These are phyloP conservation scores for Protea cynaroides DNA, from an alignment of 164 flowering plant species.

Conservation along the genomic window DNA sequence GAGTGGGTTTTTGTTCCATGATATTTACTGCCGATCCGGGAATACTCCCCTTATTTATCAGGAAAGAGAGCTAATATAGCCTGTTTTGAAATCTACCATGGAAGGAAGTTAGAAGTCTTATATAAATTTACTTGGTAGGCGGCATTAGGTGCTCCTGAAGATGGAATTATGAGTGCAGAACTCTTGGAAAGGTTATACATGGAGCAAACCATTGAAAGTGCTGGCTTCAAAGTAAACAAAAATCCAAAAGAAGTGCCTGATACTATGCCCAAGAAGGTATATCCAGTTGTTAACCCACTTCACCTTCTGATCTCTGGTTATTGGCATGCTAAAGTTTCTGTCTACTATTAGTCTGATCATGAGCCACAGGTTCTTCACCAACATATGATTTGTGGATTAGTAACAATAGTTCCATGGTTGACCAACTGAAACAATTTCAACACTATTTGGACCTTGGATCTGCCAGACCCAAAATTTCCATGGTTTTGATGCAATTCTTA, in stretches of 20 bases:
- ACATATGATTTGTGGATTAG: no score
- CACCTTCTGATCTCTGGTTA: neutral
- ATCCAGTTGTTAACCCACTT: neutral
- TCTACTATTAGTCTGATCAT: neutral
- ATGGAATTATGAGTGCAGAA: constrained; percentile 82
- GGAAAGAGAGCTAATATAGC: neutral
- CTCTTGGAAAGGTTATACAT: constrained; percentile 53
- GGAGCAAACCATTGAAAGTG: constrained; percentile 13
- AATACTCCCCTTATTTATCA: no score
- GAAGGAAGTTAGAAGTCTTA: neutral
- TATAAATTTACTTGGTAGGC: constrained; percentile 39
- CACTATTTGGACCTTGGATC: no score
- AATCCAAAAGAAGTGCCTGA: constrained; percentile 7
- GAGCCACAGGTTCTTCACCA: no score
- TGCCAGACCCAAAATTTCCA: no score
- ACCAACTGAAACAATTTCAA: no score
- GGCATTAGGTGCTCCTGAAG: constrained; percentile 48
- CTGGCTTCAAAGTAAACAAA: constrained; percentile 8
- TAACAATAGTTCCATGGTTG: no score
- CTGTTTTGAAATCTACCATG: no score
- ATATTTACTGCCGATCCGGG: neutral
- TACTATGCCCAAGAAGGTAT: constrained; percentile 10
- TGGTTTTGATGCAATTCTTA: no score
- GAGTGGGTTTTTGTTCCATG: constrained; percentile 18
- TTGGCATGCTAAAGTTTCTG: neutral